Percentiles rank a stretch among this genome's conserved stretches.
Evolutionary conservation across 495 filamentous ascomycete species (phyloP).

Genomic region (Aspergillus egyptiacus): DNA sequence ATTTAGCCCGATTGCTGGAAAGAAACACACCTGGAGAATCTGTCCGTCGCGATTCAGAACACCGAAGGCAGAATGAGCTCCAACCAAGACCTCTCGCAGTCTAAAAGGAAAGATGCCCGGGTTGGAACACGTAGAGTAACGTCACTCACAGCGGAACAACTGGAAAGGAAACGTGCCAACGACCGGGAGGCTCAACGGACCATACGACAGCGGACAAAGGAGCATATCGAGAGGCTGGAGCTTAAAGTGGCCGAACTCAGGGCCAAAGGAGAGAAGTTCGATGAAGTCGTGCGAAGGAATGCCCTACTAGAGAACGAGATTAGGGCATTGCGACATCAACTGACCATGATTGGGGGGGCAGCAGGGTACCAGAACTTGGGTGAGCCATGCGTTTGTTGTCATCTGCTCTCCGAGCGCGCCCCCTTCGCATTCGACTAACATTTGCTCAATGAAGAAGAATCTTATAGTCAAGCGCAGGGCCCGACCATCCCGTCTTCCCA

Average conservation of each 20-base stretch:
- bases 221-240: conserved; percentile 52
- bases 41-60: conserved; percentile 2
- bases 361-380: conserved; percentile 17
- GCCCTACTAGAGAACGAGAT: conserved; percentile 51
- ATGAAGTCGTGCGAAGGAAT: conserved; percentile 48
- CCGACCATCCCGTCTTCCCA: conserved; percentile 17
- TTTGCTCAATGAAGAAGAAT: conserved; percentile 10
- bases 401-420: not conserved
- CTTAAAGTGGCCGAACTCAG: conserved; percentile 46
- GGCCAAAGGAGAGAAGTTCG: conserved; percentile 40
- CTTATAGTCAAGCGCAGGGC: conserved; percentile 14
- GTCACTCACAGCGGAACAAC: conserved; percentile 51
- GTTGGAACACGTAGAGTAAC: conserved; percentile 56
- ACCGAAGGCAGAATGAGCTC: conserved; percentile 17
- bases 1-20: conserved; percentile 3
- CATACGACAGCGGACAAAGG: conserved; percentile 55
- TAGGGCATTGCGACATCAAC: conserved; percentile 35
- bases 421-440: not conserved
- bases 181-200: conserved; percentile 59
- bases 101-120: conserved; percentile 43
- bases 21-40: conserved; percentile 7
- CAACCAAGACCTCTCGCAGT: conserved; percentile 12
- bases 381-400: conserved; percentile 4
- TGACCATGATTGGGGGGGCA: conserved; percentile 22
- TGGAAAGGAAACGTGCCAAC: conserved; percentile 58